Base-by-base conservation (phyloP, 2,329 filamentous ascomycete genomes). In the Diaporthe sp. region DNA sequence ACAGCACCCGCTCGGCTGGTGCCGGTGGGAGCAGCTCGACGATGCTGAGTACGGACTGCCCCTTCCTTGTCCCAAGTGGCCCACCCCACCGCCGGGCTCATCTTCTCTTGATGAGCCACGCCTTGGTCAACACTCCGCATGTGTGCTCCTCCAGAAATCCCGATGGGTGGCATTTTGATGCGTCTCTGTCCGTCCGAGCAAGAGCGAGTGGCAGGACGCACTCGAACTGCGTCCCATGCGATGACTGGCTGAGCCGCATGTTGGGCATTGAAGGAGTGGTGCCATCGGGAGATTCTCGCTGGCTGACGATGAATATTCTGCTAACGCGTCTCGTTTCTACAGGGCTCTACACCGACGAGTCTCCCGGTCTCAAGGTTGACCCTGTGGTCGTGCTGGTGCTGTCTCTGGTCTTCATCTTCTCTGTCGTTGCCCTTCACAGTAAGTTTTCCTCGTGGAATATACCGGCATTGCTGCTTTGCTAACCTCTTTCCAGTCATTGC, bases 331-430 rank as follows among this genome's bases (percentile, higher is more conserved):
- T 25, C 37, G 55, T 25, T 39, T 13, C n/a, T 37, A 56, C 75
- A 95, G 93, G 92, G 86, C 93, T 99, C 58, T 99, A 99, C 92
- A 99, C 97, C 74, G 97, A 99, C 83, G 97, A 99, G 88, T 97
- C 94, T 78, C 97, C 97, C 74, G 97, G 97, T 76, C 89, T 99
- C 81, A 98, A 98, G 89, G 97, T 99, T 78, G 97, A 99, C 84
- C 97, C 97, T 30, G 97, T 99, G 75, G 96, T 99, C 78, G 96
- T 99, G 77, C 90, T 99, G 82, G 97, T 98, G 79, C 90, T 99
- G 80, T 97, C 95, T 81, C 91, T 99, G 80, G 97, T 97, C 77
- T 99, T 99, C 86, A 99, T 99, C 86, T 98, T 99, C 88, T 97
- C 94, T 82, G 97, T 99, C 82, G 97, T 99, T 81, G 96, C 95